phyloP scores from a whole-genome alignment of 345 rosid species.

The Arabis alpina region DNA sequence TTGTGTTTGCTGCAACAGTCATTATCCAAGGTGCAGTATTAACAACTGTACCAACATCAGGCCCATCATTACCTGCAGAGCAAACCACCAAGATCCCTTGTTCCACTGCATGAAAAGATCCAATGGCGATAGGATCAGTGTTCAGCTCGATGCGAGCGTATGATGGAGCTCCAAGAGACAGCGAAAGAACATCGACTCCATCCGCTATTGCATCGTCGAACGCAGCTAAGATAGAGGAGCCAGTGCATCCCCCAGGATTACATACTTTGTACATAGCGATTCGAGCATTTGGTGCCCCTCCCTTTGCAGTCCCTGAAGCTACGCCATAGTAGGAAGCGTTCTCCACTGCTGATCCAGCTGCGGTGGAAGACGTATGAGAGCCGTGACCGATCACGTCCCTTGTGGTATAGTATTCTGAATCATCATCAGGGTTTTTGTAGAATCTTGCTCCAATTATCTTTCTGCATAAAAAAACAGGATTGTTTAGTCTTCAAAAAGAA shows the following conservation, averaged over 20 bases:
- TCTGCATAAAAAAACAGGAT: constrained; percentile 45
- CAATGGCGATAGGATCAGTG: constrained; percentile 72
- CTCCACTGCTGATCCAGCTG: constrained; percentile 65
- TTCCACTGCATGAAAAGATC: constrained; percentile 79
- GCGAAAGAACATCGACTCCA: constrained; percentile 69
- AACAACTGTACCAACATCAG: constrained; percentile 51
- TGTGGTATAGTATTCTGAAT: constrained; percentile 46
- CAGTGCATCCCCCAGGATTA: constrained; percentile 56
- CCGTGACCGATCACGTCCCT: constrained; percentile 83
- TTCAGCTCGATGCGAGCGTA: constrained; percentile 35
- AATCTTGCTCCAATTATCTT: constrained; percentile 84
- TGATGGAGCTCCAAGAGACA: constrained; percentile 69
- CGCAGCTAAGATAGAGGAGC: constrained; percentile 70
- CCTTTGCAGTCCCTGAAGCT: constrained; percentile 73
- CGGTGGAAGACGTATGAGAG: constrained; percentile 72
- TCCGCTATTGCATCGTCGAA: constrained; percentile 81
- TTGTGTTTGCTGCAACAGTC: constrained; percentile 84
- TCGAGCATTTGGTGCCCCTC: constrained; percentile 72
- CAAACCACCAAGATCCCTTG: constrained; percentile 74
- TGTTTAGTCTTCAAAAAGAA: constrained; percentile 8
- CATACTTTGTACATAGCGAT: constrained; percentile 75
- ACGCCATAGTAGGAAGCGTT: constrained; percentile 76
- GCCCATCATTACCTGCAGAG: constrained; percentile 87
- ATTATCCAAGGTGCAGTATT: constrained; percentile 84
- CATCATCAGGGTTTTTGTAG: constrained; percentile 49